Conservation (phyloP, 495 filamentous ascomycete genomes). For the Rusavskia elegans region DNA sequence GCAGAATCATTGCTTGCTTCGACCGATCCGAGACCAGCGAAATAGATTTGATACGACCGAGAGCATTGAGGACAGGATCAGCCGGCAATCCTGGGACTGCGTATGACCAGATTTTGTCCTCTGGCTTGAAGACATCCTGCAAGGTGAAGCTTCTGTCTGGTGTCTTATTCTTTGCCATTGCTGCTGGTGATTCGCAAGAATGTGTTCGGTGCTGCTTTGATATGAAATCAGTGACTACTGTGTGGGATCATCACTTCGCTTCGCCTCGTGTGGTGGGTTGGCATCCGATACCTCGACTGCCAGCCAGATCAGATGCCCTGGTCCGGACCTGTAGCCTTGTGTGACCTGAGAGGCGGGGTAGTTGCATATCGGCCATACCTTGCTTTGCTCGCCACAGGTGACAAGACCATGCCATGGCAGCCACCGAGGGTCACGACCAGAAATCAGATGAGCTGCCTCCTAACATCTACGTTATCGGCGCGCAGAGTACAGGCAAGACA, state of each 20-base stretch:
- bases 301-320: not conserved
- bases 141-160: not conserved
- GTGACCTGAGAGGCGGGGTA: not conserved
- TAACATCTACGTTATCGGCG: slow-evolving; percentile 32
- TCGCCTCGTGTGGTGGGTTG: no score
- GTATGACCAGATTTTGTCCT: slow-evolving; percentile 4
- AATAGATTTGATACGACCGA: slow-evolving; percentile 5
- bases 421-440: not conserved
- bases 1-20: slow-evolving; percentile 1
- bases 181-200: no score
- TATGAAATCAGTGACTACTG: no score
- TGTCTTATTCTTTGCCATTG: no score
- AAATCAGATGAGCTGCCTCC: not conserved
- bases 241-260: no score
- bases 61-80: not conserved
- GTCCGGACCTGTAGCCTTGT: not conserved
- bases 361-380: not conserved
- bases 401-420: not conserved
- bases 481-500: slow-evolving; percentile 36
- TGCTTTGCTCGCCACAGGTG: not conserved
- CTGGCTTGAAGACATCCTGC: not conserved
- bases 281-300: no score
- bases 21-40: slow-evolving; percentile 1
- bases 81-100: not conserved
- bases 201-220: no score